Conservation (phyloP, 345 rosid genomes). For the Noccaea bulbosa region DNA sequence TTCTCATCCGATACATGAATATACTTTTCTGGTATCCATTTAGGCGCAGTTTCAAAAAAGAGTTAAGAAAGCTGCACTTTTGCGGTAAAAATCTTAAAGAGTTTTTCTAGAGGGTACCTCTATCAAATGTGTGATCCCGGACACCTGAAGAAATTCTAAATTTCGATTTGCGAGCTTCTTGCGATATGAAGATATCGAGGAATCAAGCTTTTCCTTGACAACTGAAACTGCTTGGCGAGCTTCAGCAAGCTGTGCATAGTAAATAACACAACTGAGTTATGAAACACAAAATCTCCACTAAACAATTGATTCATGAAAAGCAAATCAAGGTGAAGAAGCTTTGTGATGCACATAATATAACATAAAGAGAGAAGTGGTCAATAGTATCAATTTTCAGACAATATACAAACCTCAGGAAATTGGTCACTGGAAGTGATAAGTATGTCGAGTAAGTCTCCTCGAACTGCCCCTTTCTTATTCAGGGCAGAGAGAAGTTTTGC, state of each 20-base stretch:
- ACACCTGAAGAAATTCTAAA: conserved; percentile 44
- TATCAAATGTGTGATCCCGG: conserved; percentile 46
- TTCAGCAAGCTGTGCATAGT: conserved; percentile 60
- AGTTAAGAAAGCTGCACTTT: conserved; percentile 14
- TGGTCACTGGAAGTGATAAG: conserved; percentile 58
- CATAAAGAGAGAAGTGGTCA: conserved; percentile 15
- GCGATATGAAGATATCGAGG: conserved; percentile 35
- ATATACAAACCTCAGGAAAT: conserved; percentile 72
- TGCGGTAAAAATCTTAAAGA: neutral
- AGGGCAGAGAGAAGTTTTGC: conserved; percentile 69
- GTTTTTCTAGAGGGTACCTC: conserved; percentile 41
- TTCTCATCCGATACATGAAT: neutral
- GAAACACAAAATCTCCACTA: conserved; percentile 12
- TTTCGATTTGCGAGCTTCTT: conserved; percentile 40
- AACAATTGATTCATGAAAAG: conserved; percentile 3
- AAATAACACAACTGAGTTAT: conserved; percentile 20
- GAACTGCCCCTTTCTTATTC: conserved; percentile 79
- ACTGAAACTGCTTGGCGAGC: conserved; percentile 66
- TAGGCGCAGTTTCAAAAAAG: conserved; percentile 5
- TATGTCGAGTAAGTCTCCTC: conserved; percentile 68
- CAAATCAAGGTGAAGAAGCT: conserved; percentile 16
- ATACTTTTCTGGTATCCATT: neutral
- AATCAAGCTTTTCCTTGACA: conserved; percentile 57
- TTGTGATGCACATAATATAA: conserved; percentile 24
- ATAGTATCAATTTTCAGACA: conserved; percentile 5